Percentiles rank a stretch among this genome's conserved stretches.
Evolutionary conservation across 1,284 basidiomycete genomes (phyloP).

Genomic region (Crucibulum parvulum): DNA sequence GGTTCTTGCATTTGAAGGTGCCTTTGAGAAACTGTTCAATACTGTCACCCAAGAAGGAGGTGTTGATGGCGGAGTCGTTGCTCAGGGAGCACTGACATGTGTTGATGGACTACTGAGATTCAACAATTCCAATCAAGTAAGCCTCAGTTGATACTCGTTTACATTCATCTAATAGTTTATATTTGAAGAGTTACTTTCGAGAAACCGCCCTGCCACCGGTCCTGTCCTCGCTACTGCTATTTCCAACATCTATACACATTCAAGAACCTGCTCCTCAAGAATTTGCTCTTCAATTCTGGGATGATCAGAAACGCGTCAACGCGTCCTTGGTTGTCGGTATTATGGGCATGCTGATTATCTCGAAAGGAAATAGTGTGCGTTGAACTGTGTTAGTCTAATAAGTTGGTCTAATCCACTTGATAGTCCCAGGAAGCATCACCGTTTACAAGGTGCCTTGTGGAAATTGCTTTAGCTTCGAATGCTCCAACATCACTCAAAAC

Average conservation of each 20-base stretch:
- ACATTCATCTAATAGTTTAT: conserved; percentile 10
- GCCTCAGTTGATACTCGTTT: conserved; percentile 20
- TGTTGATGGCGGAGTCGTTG: conserved; percentile 89
- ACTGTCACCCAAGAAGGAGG: conserved; percentile 91
- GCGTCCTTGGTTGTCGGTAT: conserved; percentile 82
- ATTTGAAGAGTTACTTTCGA: conserved; percentile 90
- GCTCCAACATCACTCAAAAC: conserved; percentile 89
- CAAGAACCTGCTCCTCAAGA: conserved; percentile 83
- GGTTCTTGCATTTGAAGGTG: conserved; percentile 95
- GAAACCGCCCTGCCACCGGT: conserved; percentile 88
- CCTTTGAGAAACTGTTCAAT: conserved; percentile 94
- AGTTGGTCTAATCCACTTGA: background rate
- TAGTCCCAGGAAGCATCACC: conserved; percentile 68
- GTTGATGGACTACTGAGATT: conserved; percentile 88
- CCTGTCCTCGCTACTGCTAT: conserved; percentile 86
- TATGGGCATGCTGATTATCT: conserved; percentile 76
- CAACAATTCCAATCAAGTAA: conserved; percentile 94
- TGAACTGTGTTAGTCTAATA: conserved; percentile 1
- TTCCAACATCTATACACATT: conserved; percentile 75
- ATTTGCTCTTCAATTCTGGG: conserved; percentile 98
- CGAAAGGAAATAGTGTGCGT: conserved; percentile 75
- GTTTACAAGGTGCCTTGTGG: conserved; percentile 85
- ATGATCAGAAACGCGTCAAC: conserved; percentile 87
- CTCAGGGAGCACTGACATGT: conserved; percentile 87
- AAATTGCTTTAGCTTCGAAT: conserved; percentile 91